A percentile compares a stretch with the other conserved stretches of the same genome.
These are phyloP conservation scores for Rubia tinctorum DNA, from an alignment of 305 asterid genomes.

Conservation along the genomic window DNA sequence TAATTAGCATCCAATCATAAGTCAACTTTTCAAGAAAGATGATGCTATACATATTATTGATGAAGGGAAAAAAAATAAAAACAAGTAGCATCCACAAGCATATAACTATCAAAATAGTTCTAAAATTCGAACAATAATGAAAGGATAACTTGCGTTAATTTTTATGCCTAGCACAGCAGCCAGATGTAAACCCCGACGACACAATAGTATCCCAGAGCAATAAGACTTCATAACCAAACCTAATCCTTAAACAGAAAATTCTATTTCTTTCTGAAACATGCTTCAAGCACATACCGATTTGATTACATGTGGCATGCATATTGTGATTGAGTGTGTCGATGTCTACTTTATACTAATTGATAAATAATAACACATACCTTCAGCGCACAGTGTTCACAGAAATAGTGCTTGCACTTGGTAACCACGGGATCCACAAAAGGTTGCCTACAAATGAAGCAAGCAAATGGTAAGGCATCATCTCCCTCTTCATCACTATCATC, in stretches of 20 bases:
- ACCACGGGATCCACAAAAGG: slow-evolving; percentile 88
- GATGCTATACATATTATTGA: neutral
- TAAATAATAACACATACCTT: slow-evolving; percentile 41
- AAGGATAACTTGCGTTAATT: neutral
- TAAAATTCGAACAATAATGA: neutral
- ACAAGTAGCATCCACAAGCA: neutral
- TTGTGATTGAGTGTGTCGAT: neutral
- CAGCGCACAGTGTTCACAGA: slow-evolving; percentile 93
- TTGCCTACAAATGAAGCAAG: slow-evolving; percentile 90
- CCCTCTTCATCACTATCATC: slow-evolving; percentile 69
- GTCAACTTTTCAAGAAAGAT: neutral
- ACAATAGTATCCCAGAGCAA: neutral
- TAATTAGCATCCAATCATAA: neutral
- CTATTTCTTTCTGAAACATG: neutral
- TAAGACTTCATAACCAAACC: neutral
- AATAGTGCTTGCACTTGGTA: slow-evolving; percentile 95
- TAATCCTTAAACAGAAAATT: neutral
- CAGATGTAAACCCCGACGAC: too few relatives aligned
- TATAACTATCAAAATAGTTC: neutral
- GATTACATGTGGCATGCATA: neutral
- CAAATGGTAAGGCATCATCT: slow-evolving; percentile 75
- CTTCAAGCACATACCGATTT: neutral
- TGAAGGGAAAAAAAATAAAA: neutral
- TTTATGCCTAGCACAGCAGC: too few relatives aligned
- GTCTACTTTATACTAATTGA: neutral